Evolutionary conservation across 2,329 filamentous ascomycete species (phyloP).

Genomic region (Sphaerulina vaccinii): DNA sequence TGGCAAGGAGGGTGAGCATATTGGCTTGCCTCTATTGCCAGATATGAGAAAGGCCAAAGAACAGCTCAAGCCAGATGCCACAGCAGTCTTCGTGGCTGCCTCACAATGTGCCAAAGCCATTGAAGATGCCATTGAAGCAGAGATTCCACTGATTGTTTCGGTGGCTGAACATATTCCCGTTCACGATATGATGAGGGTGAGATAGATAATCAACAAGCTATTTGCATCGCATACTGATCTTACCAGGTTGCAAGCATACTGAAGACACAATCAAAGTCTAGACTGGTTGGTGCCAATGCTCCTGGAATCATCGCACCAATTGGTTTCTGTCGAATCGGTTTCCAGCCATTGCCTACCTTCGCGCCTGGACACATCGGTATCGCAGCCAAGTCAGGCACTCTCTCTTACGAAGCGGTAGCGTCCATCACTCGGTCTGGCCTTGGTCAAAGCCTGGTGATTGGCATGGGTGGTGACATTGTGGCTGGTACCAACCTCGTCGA

Average conservation of each 20-base stretch:
- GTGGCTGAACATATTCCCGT: constrained; percentile 79
- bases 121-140: constrained; percentile 75
- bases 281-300: constrained; percentile 77
- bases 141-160: constrained; percentile 73
- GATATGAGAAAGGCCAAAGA: constrained; percentile 68
- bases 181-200: constrained; percentile 71
- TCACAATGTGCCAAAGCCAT: constrained; percentile 70
- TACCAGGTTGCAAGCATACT: constrained; percentile 66
- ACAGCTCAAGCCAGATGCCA: constrained; percentile 70
- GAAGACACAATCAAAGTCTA: constrained; percentile 66
- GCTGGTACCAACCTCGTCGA: constrained; percentile 74
- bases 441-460: constrained; percentile 74
- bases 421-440: constrained; percentile 71
- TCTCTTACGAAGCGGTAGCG: constrained; percentile 77
- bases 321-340: constrained; percentile 69
- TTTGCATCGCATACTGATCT: neutral
- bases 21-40: constrained; percentile 70
- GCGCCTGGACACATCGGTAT: constrained; percentile 68
- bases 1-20: constrained; percentile 66
- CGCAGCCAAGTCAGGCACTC: constrained; percentile 75
- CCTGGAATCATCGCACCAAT: constrained; percentile 76
- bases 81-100: constrained; percentile 77
- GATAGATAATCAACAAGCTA: constrained; percentile 21
- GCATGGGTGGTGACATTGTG: constrained; percentile 73
- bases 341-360: constrained; percentile 74